Evolutionary conservation across 129 eudicot genomes (phyloP), one percentile per base, ranked within the genome.

Genomic region (Smallanthus sonchifolius): DNA sequence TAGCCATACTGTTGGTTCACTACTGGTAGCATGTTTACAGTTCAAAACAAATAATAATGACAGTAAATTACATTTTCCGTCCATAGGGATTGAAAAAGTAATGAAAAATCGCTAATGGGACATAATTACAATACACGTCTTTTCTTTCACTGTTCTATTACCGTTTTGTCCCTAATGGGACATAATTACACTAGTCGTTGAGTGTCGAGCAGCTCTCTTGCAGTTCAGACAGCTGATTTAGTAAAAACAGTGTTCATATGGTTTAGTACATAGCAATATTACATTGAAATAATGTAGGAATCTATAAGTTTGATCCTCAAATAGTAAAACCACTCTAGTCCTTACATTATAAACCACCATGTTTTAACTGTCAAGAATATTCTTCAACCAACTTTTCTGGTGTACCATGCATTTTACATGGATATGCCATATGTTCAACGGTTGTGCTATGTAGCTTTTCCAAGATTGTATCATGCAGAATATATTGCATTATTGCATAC

Each of bases 331-430:
- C 9, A 34, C 69, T 17, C 19, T 44, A 44, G 49, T 44, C 49
- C 49, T 44, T 44, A 44, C 49, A 44, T 11, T 15, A 44, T 44
- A 44, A 44, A 15, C 13, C 14, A 44, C 49, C 3, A 8, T 44
- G 17, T 45, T 61, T 36, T 16, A 17, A 62, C 43, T 32, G 69
- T 74, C 24, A 62, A 74, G 24, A 48, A 45, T 45, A 35, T 62
- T 62, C 78, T 60, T 62, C 13, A 34, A 48, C 62, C 63, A 74
- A 62, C 16, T 32, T 62, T 35, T 32, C 34, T 19, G 62, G 9
- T 49, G 4, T 34, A 17, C 49, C 71, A 45, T 47, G 63, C 62
- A 62, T 74, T 74, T 47, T 63, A 62, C 65, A 75, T 49, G 54
- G 35, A 51, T 65, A 61, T 56, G 15, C 36, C 67, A 64, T 49